phyloP scores from a whole-genome alignment of 1,284 basidiomycete genomes.

The Naganishia sp. region DNA sequence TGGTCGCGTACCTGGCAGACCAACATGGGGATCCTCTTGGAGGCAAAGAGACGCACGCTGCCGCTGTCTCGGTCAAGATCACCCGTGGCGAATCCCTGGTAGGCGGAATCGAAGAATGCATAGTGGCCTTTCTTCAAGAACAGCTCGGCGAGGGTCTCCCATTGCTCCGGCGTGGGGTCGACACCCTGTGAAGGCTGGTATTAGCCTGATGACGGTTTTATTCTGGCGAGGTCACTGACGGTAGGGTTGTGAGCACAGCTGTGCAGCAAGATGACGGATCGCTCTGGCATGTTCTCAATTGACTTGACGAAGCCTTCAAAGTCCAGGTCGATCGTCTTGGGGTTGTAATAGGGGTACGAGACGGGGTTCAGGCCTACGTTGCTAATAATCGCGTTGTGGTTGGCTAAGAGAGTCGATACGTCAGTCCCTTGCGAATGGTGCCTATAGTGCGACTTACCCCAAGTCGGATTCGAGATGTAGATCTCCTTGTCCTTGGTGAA shows the following conservation, averaged over 20 bases:
- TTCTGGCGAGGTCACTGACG: slow-evolving; percentile 29
- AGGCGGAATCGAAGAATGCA: slow-evolving; percentile 93
- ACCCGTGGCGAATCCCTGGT: slow-evolving; percentile 63
- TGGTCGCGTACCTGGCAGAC: slow-evolving; percentile 71
- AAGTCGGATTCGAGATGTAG: slow-evolving; percentile 87
- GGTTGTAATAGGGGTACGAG: slow-evolving; percentile 88
- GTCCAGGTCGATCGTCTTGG: slow-evolving; percentile 81
- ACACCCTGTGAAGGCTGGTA: slow-evolving; percentile 60
- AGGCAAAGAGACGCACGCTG: slow-evolving; percentile 64
- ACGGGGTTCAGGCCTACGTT: slow-evolving; percentile 77
- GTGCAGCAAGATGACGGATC: slow-evolving; percentile 84
- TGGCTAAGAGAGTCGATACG: slow-evolving; percentile 59
- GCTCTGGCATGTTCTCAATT: slow-evolving; percentile 61
- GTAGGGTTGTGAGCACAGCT: slow-evolving; percentile 97
- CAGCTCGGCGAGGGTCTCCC: slow-evolving; percentile 73
- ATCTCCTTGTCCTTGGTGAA: slow-evolving; percentile 69
- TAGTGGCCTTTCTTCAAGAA: slow-evolving; percentile 77
- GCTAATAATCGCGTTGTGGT: slow-evolving; percentile 85
- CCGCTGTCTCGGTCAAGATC: slow-evolving; percentile 57
- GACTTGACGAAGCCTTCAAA: slow-evolving; percentile 69
- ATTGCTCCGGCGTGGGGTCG: slow-evolving; percentile 86
- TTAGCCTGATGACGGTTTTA: background rate
- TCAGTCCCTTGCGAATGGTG: background rate
- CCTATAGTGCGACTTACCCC: slow-evolving; percentile 64
- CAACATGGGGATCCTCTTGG: slow-evolving; percentile 71